phyloP scores from a whole-genome alignment of 2,329 filamentous ascomycete species.

The Colletotrichum sp. region DNA sequence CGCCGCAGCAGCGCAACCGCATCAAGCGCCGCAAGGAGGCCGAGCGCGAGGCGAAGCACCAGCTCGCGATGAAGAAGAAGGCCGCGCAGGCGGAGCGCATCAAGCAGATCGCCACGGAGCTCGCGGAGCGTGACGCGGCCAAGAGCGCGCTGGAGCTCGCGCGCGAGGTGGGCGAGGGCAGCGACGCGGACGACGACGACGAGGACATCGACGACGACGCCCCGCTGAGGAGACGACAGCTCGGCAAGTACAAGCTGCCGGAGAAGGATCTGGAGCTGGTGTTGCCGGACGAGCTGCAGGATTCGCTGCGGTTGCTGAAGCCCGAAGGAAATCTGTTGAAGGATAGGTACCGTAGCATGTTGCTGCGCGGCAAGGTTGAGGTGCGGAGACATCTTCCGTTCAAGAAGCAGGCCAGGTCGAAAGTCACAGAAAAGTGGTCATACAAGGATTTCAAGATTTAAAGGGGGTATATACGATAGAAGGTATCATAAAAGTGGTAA shows the following conservation, averaged over 20 bases:
- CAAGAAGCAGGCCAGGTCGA: constrained; percentile 80
- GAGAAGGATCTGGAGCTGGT: constrained; percentile 83
- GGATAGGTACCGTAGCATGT: constrained; percentile 87
- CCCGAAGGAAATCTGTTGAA: constrained; percentile 96
- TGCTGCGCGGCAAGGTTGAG: constrained; percentile 90
- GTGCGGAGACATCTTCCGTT: constrained; percentile 78
- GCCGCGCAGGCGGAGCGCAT: constrained; percentile 75
- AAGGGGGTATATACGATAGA: neutral
- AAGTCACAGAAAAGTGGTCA: constrained; percentile 93
- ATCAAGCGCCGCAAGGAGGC: constrained; percentile 88
- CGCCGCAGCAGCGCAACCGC: constrained; percentile 83
- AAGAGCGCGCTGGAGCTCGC: constrained; percentile 40
- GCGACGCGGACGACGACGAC: constrained; percentile 48
- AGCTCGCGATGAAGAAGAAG: constrained; percentile 75
- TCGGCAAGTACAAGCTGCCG: constrained; percentile 77
- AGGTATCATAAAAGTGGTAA: neutral
- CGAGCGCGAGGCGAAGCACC: constrained; percentile 77
- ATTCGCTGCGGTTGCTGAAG: constrained; percentile 81
- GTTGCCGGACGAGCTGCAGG: constrained; percentile 81
- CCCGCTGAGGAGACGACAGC: constrained; percentile 71
- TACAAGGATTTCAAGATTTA: constrained; percentile 84
- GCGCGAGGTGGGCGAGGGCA: constrained; percentile 37
- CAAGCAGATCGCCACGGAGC: constrained; percentile 70
- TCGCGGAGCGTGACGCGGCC: constrained; percentile 61
- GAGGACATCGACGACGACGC: constrained; percentile 65